Conservation (phyloP, 139 green algal species). For the Coelastrella sp. region DNA sequence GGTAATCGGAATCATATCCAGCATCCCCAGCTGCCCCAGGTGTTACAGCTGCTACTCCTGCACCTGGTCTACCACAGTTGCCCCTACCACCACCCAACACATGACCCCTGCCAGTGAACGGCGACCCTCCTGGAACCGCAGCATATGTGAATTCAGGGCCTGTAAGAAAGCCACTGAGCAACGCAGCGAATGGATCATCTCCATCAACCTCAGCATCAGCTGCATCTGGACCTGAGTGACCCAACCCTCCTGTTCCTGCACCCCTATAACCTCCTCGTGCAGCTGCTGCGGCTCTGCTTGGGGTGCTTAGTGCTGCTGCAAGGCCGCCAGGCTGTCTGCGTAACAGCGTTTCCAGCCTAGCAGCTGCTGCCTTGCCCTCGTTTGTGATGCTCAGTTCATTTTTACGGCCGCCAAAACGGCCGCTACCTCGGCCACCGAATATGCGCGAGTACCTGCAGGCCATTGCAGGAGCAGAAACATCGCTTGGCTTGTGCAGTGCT, state of each 20-base stretch:
- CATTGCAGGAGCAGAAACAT: background rate
- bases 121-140: background rate
- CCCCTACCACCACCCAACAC: background rate
- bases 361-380: slow-evolving; percentile 1
- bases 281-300: background rate
- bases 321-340: background rate
- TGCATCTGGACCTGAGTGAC: background rate
- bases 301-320: background rate
- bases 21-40: background rate
- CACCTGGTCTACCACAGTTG: background rate
- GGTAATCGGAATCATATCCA: background rate
- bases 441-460: background rate
- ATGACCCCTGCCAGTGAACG: slow-evolving; percentile 15
- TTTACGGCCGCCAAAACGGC: slow-evolving; percentile 9
- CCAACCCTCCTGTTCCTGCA: background rate
- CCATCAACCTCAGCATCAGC: background rate
- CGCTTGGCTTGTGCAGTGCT: background rate
- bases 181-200: background rate
- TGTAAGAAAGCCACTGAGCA: background rate
- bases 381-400: background rate
- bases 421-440: background rate
- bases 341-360: background rate
- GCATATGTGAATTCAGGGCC: slow-evolving; percentile 7
- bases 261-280: background rate
- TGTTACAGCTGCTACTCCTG: background rate